Evolutionary conservation across 257 asterid genomes (phyloP).

Genomic region (Plantago major): DNA sequence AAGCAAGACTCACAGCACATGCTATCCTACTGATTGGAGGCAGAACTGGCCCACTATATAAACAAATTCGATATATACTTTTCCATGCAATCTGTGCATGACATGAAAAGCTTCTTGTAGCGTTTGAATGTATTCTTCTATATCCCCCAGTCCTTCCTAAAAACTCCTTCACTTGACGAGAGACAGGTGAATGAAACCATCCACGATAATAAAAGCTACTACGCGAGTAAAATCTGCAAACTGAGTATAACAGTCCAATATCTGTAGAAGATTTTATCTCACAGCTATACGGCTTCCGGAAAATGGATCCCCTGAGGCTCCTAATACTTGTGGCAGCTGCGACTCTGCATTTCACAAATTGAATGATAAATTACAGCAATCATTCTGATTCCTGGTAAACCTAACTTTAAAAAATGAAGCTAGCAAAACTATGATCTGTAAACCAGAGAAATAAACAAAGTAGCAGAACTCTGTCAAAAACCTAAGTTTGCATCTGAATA

Average conservation of each 20-base stretch:
- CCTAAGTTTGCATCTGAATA: background rate
- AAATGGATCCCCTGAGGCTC: conserved; percentile 38
- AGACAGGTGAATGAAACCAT: conserved; percentile 36
- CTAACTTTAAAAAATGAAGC: background rate
- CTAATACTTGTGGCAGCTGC: conserved; percentile 41
- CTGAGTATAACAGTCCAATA: conserved; percentile 26
- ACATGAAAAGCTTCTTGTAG: conserved; percentile 33
- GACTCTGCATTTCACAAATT: conserved; percentile 32
- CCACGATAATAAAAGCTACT: conserved; percentile 29
- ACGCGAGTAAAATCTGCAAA: conserved; percentile 32
- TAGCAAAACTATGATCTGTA: background rate
- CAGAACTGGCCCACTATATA: conserved; percentile 40
- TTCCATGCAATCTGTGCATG: conserved; percentile 64
- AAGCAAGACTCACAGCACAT: conserved; percentile 66
- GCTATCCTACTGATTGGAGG: conserved; percentile 65
- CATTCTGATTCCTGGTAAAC: background rate
- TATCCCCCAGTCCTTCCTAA: conserved; percentile 31
- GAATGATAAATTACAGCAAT: conserved; percentile 1
- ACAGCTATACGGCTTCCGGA: conserved; percentile 24
- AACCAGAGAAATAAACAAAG: background rate
- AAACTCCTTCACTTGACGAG: conserved; percentile 34
- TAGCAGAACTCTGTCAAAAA: background rate
- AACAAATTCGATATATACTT: conserved; percentile 49
- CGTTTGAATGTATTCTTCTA: conserved; percentile 22
- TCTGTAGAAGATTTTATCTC: conserved; percentile 30